These are phyloP conservation scores for Spironucleus salmonicida DNA, from an alignment of 208 protist genomes.

Conservation along the genomic window DNA sequence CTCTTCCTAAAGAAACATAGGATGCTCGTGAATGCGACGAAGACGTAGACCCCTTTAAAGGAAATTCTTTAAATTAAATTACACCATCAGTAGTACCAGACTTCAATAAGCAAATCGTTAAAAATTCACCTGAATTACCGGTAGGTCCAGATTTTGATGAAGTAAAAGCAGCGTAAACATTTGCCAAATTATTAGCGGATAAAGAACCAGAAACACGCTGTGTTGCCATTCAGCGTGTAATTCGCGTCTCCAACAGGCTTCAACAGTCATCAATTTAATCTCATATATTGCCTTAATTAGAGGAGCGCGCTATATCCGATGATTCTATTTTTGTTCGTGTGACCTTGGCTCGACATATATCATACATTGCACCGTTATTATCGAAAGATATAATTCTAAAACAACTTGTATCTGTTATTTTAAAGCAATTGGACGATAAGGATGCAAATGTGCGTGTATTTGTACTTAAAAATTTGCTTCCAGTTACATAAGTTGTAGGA, in stretches of 20 bases:
- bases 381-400: too few relatives aligned
- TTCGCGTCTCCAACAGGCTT: conserved; percentile 16
- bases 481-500: neutral
- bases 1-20: neutral
- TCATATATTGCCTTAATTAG: neutral
- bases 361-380: too few relatives aligned
- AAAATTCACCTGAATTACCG: too few relatives aligned
- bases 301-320: neutral
- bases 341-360: neutral
- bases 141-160: neutral
- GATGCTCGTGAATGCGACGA: neutral
- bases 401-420: neutral
- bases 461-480: neutral
- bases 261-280: neutral
- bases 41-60: neutral
- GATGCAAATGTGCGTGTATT: conserved; percentile 17
- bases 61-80: neutral
- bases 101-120: neutral
- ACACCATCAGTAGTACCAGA: neutral
- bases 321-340: neutral
- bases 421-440: conserved; percentile 12
- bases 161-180: neutral
- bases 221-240: neutral
- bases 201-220: conserved; percentile 1
- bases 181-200: conserved; percentile 5